A percentile compares a stretch with the other conserved stretches of the same genome.
Evolutionary conservation across 805 yeast genomes (phyloP).

Genomic region (Monosporozyma aquatica): DNA sequence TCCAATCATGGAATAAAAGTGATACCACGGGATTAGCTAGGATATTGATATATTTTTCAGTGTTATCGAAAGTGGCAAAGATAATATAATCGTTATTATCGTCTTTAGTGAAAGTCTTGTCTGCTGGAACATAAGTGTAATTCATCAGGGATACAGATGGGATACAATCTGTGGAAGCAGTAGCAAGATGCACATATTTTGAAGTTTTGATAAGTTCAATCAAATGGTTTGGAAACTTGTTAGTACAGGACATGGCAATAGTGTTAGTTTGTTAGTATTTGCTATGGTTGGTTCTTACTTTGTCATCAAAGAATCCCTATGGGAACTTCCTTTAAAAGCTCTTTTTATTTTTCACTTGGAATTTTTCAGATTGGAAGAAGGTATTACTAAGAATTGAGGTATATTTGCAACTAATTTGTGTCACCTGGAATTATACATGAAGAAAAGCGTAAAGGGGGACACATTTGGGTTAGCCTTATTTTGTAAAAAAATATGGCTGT

Average conservation of each 20-base stretch:
- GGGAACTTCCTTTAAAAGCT: too few species aligned
- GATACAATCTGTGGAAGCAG: conserved; percentile 51
- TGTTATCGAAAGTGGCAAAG: conserved; percentile 59
- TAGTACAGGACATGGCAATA: conserved; percentile 29
- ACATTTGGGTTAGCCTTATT: too few species aligned
- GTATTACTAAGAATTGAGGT: too few species aligned
- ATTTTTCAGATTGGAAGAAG: too few species aligned
- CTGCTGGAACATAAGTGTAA: conserved; percentile 54
- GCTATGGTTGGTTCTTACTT: too few species aligned
- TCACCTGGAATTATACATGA: too few species aligned
- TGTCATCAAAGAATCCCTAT: too few species aligned
- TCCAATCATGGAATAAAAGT: conserved; percentile 85
- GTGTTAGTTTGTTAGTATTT: too few species aligned
- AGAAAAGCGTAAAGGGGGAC: too few species aligned
- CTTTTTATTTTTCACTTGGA: too few species aligned
- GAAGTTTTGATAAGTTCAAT: conserved; percentile 46
- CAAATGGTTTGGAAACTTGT: conserved; percentile 33
- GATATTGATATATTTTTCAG: conserved; percentile 70
- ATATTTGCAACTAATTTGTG: too few species aligned
- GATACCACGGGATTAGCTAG: conserved; percentile 67
- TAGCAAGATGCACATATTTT: conserved; percentile 75
- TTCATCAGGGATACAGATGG: conserved; percentile 93
- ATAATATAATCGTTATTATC: conserved; percentile 45
- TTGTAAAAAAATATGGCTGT: too few species aligned
- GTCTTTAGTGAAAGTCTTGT: conserved; percentile 29